Percentiles rank a stretch among this genome's conserved stretches.
Conservation (phyloP, 1,284 basidiomycete species). For the Baeospora myosura region DNA sequence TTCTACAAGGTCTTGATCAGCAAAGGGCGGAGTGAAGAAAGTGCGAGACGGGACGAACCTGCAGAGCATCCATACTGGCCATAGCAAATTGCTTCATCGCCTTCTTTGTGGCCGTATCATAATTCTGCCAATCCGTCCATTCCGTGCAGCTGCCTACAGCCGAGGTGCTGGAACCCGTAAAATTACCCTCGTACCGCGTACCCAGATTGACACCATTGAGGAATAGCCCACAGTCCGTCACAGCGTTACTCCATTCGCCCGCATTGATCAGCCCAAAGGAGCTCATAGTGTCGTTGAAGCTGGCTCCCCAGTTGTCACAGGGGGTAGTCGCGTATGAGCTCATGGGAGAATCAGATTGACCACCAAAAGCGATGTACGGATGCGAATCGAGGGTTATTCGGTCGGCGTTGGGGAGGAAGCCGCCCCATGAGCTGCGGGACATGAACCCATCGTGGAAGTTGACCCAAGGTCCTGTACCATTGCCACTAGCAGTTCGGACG, state of each 20-base stretch:
- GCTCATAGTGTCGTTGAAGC: constrained; percentile 22
- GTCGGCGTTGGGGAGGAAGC: constrained; percentile 73
- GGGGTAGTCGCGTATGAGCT: background rate
- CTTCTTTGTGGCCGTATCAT: constrained; percentile 50
- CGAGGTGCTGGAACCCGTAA: constrained; percentile 30
- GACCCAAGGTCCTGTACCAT: constrained; percentile 75
- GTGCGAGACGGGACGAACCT: constrained; percentile 31
- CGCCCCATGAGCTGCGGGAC: constrained; percentile 51
- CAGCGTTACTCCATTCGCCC: constrained; percentile 62
- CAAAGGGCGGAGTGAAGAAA: background rate
- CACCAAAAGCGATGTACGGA: constrained; percentile 65
- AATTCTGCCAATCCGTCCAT: constrained; percentile 57
- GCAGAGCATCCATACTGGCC: constrained; percentile 58
- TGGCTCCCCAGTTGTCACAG: constrained; percentile 1
- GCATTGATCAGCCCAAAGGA: constrained; percentile 62
- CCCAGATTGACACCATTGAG: constrained; percentile 63
- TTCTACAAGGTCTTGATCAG: constrained; percentile 28
- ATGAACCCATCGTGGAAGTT: constrained; percentile 78
- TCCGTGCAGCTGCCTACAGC: constrained; percentile 44
- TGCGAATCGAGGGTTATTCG: constrained; percentile 75
- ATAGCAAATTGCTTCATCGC: constrained; percentile 51
- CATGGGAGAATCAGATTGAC: constrained; percentile 38
- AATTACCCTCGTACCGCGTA: constrained; percentile 70
- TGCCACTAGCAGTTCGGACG: constrained; percentile 75
- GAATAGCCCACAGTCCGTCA: constrained; percentile 66